These are phyloP conservation scores for Fraxinus quadrangulata DNA, from an alignment of 257 asterid genomes.

Conservation along the genomic window DNA sequence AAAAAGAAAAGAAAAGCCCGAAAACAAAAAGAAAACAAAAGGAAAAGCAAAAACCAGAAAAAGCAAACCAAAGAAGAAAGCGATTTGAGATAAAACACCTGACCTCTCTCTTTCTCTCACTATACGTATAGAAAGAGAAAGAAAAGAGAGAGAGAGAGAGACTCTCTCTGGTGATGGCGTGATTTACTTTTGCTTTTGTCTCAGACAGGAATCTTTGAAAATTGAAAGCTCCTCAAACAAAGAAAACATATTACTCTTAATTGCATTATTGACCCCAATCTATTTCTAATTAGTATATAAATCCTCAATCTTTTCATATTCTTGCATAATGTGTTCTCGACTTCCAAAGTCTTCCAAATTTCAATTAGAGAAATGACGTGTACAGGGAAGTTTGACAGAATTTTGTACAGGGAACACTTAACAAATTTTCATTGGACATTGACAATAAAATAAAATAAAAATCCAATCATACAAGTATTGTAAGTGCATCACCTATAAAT, in stretches of 20 bases:
- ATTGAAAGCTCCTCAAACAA: slow-evolving; percentile 36
- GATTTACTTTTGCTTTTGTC: slow-evolving; percentile 69
- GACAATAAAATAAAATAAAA: no score
- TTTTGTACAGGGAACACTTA: no score
- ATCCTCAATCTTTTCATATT: not conserved
- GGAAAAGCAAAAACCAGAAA: slow-evolving; percentile 17
- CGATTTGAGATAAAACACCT: slow-evolving; percentile 46
- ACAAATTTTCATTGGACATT: no score
- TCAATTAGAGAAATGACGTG: no score
- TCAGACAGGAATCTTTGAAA: slow-evolving; percentile 73
- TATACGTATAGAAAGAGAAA: not conserved
- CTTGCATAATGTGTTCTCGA: not conserved
- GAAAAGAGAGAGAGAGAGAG: slow-evolving; percentile 26
- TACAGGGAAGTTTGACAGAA: no score
- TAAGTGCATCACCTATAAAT: no score
- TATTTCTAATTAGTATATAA: not conserved
- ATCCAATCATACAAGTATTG: no score
- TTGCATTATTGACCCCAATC: not conserved
- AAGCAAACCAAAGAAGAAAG: slow-evolving; percentile 58
- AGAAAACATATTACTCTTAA: slow-evolving; percentile 9
- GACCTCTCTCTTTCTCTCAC: not conserved
- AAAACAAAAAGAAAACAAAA: slow-evolving; percentile 22
- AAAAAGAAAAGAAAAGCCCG: slow-evolving; percentile 15
- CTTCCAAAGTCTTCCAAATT: not conserved
- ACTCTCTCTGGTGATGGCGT: slow-evolving; percentile 43